A percentile compares a stretch with the other conserved stretches of the same genome.
phyloP scores from a whole-genome alignment of 768 basidiomycete genomes.

The Agaricus blazei region DNA sequence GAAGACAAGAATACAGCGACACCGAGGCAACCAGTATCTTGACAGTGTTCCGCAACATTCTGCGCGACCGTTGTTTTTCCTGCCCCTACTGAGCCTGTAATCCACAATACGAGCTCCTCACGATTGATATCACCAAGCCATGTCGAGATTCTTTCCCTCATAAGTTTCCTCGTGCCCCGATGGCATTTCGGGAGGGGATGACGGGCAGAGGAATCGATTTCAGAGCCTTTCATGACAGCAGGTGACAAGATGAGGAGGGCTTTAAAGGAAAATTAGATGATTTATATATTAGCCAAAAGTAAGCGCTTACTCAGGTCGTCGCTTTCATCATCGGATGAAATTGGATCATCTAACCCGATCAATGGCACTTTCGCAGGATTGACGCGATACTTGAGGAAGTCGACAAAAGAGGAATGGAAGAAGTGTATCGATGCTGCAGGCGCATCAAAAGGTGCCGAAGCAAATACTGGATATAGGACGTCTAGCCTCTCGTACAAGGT shows the following conservation, averaged over 20 bases:
- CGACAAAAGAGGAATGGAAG: constrained; percentile 2
- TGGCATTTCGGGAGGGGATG: neutral
- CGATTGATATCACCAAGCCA: neutral
- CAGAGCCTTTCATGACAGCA: neutral
- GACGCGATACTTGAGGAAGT: neutral
- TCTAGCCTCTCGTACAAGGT: neutral
- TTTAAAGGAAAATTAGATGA: neutral
- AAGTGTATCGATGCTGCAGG: neutral
- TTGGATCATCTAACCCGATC: neutral
- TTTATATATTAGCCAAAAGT: neutral
- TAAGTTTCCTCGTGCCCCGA: neutral
- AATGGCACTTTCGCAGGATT: neutral
- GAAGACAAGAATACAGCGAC: neutral
- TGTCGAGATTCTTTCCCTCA: neutral
- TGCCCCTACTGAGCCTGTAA: neutral
- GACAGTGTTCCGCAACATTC: neutral
- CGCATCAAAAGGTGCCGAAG: neutral
- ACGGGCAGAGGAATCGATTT: neutral
- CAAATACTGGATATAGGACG: neutral
- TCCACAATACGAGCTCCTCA: neutral
- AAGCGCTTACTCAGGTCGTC: neutral
- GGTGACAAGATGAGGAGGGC: neutral
- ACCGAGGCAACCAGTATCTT: neutral
- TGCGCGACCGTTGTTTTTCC: neutral
- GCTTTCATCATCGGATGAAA: neutral